phyloP scores from a whole-genome alignment of 768 basidiomycete species.

The Glaciozyma antarctica region DNA sequence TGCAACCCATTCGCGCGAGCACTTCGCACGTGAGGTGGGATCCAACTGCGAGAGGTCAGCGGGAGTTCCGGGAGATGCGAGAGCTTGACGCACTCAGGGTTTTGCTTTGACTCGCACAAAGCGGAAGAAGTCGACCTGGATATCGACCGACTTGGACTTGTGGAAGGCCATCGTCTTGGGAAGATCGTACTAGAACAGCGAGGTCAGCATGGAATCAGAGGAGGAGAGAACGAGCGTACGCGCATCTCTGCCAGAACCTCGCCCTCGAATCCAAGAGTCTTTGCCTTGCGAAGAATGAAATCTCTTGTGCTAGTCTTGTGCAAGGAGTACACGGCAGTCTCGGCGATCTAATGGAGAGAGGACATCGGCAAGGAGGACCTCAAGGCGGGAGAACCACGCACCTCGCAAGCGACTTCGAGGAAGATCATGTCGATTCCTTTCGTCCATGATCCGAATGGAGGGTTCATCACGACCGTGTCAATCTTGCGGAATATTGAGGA shows the following conservation, averaged over 20 bases:
- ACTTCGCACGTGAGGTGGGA: too few species aligned
- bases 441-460: slow-evolving; percentile 33
- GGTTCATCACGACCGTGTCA: slow-evolving; percentile 32
- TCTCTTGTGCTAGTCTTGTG: slow-evolving; percentile 32
- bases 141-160: slow-evolving; percentile 35
- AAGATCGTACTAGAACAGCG: slow-evolving; percentile 28
- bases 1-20: too few species aligned
- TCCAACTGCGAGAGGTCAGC: too few species aligned
- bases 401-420: slow-evolving; percentile 32
- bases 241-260: slow-evolving; percentile 33
- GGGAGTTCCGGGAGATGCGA: too few species aligned
- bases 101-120: slow-evolving; percentile 5
- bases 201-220: background rate
- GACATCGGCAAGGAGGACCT: background rate
- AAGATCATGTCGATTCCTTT: slow-evolving; percentile 36
- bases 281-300: slow-evolving; percentile 27
- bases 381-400: background rate
- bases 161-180: slow-evolving; percentile 36
- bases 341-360: slow-evolving; percentile 24
- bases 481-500: slow-evolving; percentile 3
- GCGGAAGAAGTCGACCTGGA: slow-evolving; percentile 32
- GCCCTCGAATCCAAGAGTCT: slow-evolving; percentile 27
- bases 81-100: background rate
- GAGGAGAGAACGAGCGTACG: background rate
- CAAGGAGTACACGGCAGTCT: slow-evolving; percentile 34